Base-by-base conservation (phyloP, 371 early-diverging fungal species). In the Syncephalis fuscata region DNA sequence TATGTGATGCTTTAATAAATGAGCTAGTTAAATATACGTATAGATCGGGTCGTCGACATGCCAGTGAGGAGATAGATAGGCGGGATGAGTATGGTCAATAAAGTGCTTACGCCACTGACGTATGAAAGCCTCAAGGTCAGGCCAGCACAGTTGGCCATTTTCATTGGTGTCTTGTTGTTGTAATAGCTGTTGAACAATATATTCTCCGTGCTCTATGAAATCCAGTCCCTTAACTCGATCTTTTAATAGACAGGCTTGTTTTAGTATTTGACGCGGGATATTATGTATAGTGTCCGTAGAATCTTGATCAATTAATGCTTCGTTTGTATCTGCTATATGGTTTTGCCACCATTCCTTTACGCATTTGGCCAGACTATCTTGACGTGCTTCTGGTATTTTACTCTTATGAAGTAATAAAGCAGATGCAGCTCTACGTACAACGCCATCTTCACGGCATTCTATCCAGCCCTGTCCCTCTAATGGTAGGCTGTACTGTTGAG, bases 401-500 rank as follows among this genome's bases (percentile, higher is more conserved):
- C 8, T 58, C 58, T 58, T 53, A 9, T 61, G 56, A 9, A 56
- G 21, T 22, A 58, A 36, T 4, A 61, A 42, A 9, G 61, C 61
- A 2, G 55, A 53, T 3, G 61, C 61, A 20, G 61, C 55, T 17
- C 61, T 23, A 21, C 52, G 54, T 1, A 55, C 61, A 5, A 39
- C 42, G 2, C 61, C 53, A 17, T 58, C 58, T 26, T 55, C 61
- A 20, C 54, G 37, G 38, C 57, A 56, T 44, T 48, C 51, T 36
- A 61, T 39, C 61, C 61, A 61, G 22, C 61, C 61, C 24, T 55
- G 39, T 5, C 61, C 61, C 36, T 61, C 61, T 20, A 61, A 45
- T 1, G 61, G 61, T 16, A 58, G 46, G 4, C 47, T 45, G 48
- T 49, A 58, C 4, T 55, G 9, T 0, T 24, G 25, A 0, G 55